phyloP scores from a whole-genome alignment of 176 grass and related monocot species.

The Bonia amplexicaulis region DNA sequence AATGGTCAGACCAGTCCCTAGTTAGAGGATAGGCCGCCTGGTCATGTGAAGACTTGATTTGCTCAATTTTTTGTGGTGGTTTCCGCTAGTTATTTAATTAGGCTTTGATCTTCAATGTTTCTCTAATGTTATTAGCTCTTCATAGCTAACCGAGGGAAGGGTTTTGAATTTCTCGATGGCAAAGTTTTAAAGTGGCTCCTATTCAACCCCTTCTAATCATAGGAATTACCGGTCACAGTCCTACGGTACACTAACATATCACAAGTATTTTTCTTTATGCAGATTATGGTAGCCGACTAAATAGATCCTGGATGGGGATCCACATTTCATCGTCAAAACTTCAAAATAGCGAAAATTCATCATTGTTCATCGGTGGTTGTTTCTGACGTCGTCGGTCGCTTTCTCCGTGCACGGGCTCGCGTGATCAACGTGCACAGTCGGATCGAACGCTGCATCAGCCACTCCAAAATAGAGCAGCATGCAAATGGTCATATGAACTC shows the following conservation, averaged over 20 bases:
- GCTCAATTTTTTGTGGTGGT: too few species aligned
- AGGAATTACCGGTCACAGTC: too few species aligned
- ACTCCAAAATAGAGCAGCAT: neutral
- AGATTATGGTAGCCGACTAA: neutral
- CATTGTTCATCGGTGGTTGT: neutral
- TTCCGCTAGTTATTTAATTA: too few species aligned
- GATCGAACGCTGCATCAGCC: neutral
- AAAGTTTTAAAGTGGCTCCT: too few species aligned
- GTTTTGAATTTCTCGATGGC: too few species aligned
- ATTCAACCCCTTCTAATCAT: too few species aligned
- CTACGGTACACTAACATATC: neutral
- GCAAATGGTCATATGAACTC: neutral
- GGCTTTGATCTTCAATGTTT: too few species aligned
- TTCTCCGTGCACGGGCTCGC: neutral
- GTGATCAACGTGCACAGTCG: slow-evolving; percentile 1
- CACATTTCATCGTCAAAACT: neutral
- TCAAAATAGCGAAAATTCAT: neutral
- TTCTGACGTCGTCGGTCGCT: neutral
- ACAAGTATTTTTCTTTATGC: neutral
- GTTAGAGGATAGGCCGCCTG: too few species aligned
- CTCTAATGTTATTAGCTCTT: too few species aligned
- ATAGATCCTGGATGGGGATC: neutral
- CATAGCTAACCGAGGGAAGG: too few species aligned
- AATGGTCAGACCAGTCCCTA: rapidly evolving
- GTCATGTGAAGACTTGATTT: too few species aligned